Evolutionary conservation across 1,284 basidiomycete genomes (phyloP).

Genomic region (Calocybe gambosa): DNA sequence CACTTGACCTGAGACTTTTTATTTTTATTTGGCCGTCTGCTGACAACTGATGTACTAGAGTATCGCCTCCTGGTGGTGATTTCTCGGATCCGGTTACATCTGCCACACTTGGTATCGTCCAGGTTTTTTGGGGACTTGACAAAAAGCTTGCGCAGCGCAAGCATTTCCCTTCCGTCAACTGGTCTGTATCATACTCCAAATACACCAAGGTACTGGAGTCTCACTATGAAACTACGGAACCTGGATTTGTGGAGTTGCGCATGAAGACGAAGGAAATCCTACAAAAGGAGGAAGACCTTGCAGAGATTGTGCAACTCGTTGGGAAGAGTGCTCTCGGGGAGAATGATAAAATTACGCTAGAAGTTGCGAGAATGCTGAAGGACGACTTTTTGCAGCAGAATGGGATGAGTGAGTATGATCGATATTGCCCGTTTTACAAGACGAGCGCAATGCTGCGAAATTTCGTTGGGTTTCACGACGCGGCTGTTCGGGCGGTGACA

Average conservation of each 20-base stretch:
- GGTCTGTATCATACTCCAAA: slow-evolving; percentile 98
- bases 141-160: slow-evolving; percentile 97
- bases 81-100: slow-evolving; percentile 99
- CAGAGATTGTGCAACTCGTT: slow-evolving; percentile 98
- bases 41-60: slow-evolving; percentile 39
- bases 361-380: slow-evolving; percentile 96
- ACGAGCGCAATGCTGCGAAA: slow-evolving; percentile 94
- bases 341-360: slow-evolving; percentile 97
- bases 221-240: slow-evolving; percentile 87
- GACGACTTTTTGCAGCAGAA: slow-evolving; percentile 99
- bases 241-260: slow-evolving; percentile 91
- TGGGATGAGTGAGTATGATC: slow-evolving; percentile 97
- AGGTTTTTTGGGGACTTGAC: slow-evolving; percentile 96
- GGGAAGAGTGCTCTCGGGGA: slow-evolving; percentile 98
- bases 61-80: slow-evolving; percentile 98
- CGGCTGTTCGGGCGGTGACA: slow-evolving; percentile 80
- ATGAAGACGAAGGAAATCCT: slow-evolving; percentile 93
- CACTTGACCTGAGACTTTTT: no score
- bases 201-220: slow-evolving; percentile 94
- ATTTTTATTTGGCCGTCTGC: background rate
- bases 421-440: slow-evolving; percentile 98
- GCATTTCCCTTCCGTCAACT: slow-evolving; percentile 99
- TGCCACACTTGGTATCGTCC: slow-evolving; percentile 96
- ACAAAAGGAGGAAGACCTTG: slow-evolving; percentile 97
- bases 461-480: slow-evolving; percentile 93